phyloP scores from a whole-genome alignment of 306 rosid genomes.

The Vigna radiata region DNA sequence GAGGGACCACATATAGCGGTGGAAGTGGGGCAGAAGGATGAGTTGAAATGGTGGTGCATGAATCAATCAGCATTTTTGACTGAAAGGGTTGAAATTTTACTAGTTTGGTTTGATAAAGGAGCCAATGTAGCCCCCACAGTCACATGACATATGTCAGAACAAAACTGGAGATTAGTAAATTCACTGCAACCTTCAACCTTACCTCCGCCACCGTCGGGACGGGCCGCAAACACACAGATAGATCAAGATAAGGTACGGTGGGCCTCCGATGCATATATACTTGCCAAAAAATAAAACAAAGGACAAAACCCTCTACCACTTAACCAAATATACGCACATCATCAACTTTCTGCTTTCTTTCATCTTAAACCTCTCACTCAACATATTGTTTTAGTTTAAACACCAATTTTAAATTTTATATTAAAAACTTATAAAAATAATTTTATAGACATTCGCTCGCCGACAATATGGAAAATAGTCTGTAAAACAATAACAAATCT shows the following conservation, averaged over 20 bases:
- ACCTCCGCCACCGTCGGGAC: conserved; percentile 50
- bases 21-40: conserved; percentile 42
- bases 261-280: background rate
- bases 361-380: no score
- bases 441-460: background rate
- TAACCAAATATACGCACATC: no score
- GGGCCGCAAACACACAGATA: conserved; percentile 22
- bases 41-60: conserved; percentile 69
- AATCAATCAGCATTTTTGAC: conserved; percentile 52
- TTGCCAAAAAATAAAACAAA: no score
- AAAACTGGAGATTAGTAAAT: conserved; percentile 5
- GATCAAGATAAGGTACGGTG: conserved; percentile 42
- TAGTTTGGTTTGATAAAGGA: conserved; percentile 34
- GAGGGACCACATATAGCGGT: conserved; percentile 46
- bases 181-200: conserved; percentile 36
- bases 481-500: background rate
- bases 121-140: conserved; percentile 56
- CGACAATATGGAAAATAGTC: background rate
- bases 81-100: conserved; percentile 48
- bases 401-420: no score
- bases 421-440: no score
- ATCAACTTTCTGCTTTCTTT: background rate
- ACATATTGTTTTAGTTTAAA: no score
- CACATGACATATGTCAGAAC: conserved; percentile 86
- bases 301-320: no score